Conservation (phyloP, 192 early-diverging fungal species). For the Coemansia umbellata region DNA sequence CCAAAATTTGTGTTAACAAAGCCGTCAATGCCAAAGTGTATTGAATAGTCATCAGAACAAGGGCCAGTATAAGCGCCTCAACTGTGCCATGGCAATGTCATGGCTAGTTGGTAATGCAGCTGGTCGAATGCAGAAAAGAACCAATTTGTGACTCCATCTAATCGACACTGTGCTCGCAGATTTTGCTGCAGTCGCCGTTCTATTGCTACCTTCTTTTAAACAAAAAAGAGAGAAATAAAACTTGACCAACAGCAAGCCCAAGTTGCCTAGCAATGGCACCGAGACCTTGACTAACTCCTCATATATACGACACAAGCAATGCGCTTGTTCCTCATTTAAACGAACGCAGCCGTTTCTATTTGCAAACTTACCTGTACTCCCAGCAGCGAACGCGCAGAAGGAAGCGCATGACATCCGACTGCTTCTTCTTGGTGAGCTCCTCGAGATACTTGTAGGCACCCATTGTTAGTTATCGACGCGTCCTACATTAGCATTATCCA, state of each 20-base stretch:
- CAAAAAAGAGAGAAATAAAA: not conserved
- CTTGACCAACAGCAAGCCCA: slow-evolving; percentile 35
- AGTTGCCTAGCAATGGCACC: slow-evolving; percentile 51
- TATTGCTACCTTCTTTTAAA: too few species aligned
- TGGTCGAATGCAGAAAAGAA: slow-evolving; percentile 11
- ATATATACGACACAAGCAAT: not conserved
- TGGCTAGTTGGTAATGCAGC: slow-evolving; percentile 49
- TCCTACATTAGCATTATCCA: slow-evolving; percentile 13
- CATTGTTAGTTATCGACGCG: slow-evolving; percentile 47
- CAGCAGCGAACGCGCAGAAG: slow-evolving; percentile 95
- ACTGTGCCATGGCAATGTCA: slow-evolving; percentile 24
- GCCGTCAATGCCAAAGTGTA: slow-evolving; percentile 28
- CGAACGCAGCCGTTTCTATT: not conserved
- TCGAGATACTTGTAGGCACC: slow-evolving; percentile 88
- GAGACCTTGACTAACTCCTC: slow-evolving; percentile 29
- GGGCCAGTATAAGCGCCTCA: slow-evolving; percentile 54
- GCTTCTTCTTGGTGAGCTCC: slow-evolving; percentile 99
- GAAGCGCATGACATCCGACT: slow-evolving; percentile 99
- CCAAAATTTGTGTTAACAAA: slow-evolving; percentile 26
- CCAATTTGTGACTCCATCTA: too few species aligned
- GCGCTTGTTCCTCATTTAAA: not conserved
- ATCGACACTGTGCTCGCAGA: slow-evolving; percentile 41
- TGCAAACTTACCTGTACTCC: slow-evolving; percentile 78
- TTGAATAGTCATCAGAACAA: slow-evolving; percentile 45
- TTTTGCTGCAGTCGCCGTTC: slow-evolving; percentile 24